Evolutionary conservation across 2,329 filamentous ascomycete species (phyloP).

Genomic region (Xylaria polymorpha): DNA sequence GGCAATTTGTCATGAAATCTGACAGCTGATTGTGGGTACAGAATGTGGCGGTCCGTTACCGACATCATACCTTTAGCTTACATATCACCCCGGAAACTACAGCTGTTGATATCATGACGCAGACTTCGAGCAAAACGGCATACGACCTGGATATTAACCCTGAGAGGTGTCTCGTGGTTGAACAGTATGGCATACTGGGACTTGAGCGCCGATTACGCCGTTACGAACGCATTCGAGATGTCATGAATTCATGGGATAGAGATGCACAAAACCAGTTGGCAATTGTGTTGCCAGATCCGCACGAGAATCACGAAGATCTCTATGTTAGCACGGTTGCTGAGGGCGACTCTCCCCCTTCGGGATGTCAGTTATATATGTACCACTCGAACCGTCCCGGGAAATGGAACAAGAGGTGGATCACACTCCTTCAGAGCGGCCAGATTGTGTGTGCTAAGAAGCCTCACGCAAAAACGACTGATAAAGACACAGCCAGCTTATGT

Average conservation of each 20-base stretch:
- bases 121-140: slow-evolving; percentile 71
- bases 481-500: slow-evolving; percentile 77
- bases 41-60: slow-evolving; percentile 79
- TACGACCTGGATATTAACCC: slow-evolving; percentile 69
- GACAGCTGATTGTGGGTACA: slow-evolving; percentile 52
- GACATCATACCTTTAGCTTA: slow-evolving; percentile 75
- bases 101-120: slow-evolving; percentile 76
- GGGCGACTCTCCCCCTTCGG: slow-evolving; percentile 68
- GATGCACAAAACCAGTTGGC: slow-evolving; percentile 81
- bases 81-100: slow-evolving; percentile 80
- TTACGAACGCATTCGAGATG: slow-evolving; percentile 87
- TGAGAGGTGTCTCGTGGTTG: slow-evolving; percentile 76
- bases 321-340: slow-evolving; percentile 72
- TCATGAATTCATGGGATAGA: slow-evolving; percentile 92
- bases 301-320: slow-evolving; percentile 69
- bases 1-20: slow-evolving; percentile 25
- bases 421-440: slow-evolving; percentile 79
- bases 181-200: slow-evolving; percentile 79
- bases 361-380: slow-evolving; percentile 77
- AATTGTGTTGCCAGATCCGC: slow-evolving; percentile 69
- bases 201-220: slow-evolving; percentile 84
- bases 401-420: slow-evolving; percentile 89
- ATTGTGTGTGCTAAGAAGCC: slow-evolving; percentile 76
- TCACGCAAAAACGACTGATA: slow-evolving; percentile 67
- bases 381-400: slow-evolving; percentile 85